Evolutionary conservation across 2,329 filamentous ascomycete species (phyloP), one percentile per base, ranked within the genome.

Genomic region (Coniochaeta prunicola): DNA sequence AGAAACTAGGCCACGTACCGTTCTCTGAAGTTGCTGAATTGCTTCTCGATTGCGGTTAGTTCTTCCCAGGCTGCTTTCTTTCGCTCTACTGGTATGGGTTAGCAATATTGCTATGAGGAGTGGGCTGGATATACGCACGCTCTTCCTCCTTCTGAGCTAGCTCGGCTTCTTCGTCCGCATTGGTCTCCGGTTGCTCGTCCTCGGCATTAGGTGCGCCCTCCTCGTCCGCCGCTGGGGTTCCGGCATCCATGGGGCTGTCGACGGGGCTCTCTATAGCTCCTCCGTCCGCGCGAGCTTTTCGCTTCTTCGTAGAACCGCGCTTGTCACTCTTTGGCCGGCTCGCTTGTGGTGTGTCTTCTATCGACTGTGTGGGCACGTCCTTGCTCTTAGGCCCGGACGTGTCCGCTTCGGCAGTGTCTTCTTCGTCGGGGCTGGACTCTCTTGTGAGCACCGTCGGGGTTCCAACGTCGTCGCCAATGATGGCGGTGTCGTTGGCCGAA

Each of bases 11-110:
- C n/a, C n/a, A 74, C 80, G 66, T 70, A 90, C 87, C 86, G 87
- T 63, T 92, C 92, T 67, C 92, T 85, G 68, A 97, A 90, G 19
- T 89, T 83, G 60, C 88, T 85, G 74, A 99, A 99, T 69, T 94
- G 90, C 71, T 89, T 89, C 70, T 97, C 93, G 48, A 99, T 89
- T 19, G 84, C 83, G 19, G 85, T 81, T 66, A 97, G 82, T 64
- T 91, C 86, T 59, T 92, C 90, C 69, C 92, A 87, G 0, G 92
- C 92, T 34, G 84, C 83, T 68, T 86, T 87, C 75, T 93, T 94
- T 69, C 86, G 87, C 67, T 90, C 84, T 64, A 90, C 90, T 93
- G 66, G 61, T 65, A 68, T 66, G 67, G 36, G 48, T 63, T 60
- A 65, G 56, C 12, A 53, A 56, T 38, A 56, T 50, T n/a, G 9